Evolutionary conservation across 2,329 filamentous ascomycete species (phyloP), one percentile per base, ranked within the genome.

Genomic region (Colletotrichum kahawae): DNA sequence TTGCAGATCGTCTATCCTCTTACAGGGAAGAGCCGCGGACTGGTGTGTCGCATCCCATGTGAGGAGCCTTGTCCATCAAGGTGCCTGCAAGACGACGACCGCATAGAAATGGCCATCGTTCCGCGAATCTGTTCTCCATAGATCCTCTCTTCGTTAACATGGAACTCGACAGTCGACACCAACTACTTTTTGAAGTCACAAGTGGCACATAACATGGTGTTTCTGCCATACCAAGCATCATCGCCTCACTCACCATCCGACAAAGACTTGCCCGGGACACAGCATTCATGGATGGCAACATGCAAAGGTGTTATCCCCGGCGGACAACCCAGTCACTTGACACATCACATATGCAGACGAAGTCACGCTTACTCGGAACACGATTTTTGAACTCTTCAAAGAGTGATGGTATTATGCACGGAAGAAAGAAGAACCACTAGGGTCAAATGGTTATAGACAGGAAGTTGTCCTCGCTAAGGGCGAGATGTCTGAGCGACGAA

Each of bases 381-480:
- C 6, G 12, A 14, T 34, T 62, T 34, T 18, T 66, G 60, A 33
- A 34, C 21, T 59, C 36, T 60, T 16, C 24, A 13, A 14, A 60
- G 54, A 38, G 18, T 51, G 60, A 24, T 51, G 31, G 27, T 62
- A 63, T 43, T 70, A 74, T 74, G 7, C 66, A 74, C 67, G 24
- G 59, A 65, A 66, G 66, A 65, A 38, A 65, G 31, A 29, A 21
- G 29, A 36, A 74, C 67, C 60, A 3, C 67, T 51, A 8, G 36
- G 71, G 71, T 33, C 67, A 66, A 31, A 70, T 59, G 48, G 66
- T 56, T 74, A 74, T 66, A 51, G 31, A 70, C 67, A 74, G 21
- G 36, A 74, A 66, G 29, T 14, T 51, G 21, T 59, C 29, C 36
- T 62, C 34, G 34, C n/a, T 7, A 24, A 48, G 9, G 16, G 14